phyloP scores from a whole-genome alignment of 768 basidiomycete species.

The Melanogaster broomeanus region DNA sequence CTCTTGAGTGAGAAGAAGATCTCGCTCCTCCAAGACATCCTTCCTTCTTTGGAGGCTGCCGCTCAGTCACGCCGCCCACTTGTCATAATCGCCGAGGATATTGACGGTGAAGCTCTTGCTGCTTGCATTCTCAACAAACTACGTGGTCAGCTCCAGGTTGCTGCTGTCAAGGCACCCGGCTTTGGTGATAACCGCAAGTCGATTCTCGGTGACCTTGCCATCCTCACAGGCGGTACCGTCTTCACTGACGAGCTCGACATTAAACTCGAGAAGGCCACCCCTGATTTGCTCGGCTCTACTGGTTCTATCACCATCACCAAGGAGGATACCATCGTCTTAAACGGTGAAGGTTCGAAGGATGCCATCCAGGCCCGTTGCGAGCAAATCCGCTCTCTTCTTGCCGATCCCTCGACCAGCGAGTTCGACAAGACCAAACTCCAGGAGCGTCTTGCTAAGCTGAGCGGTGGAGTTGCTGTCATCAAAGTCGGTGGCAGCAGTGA shows the following conservation, averaged over 20 bases:
- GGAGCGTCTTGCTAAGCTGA: conserved; percentile 94
- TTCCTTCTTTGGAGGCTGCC: conserved; percentile 84
- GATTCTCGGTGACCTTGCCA: conserved; percentile 94
- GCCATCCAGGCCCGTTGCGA: conserved; percentile 92
- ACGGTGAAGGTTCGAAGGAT: conserved; percentile 91
- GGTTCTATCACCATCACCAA: conserved; percentile 95
- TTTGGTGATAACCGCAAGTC: conserved; percentile 99
- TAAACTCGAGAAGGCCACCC: conserved; percentile 90
- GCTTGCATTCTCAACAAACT: conserved; percentile 99
- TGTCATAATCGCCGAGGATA: conserved; percentile 95
- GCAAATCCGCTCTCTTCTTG: conserved; percentile 85
- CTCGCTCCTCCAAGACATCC: conserved; percentile 89
- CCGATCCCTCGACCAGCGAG: conserved; percentile 84
- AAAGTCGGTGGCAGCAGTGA: conserved; percentile 93
- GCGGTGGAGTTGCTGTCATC: conserved; percentile 97
- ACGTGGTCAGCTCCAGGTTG: conserved; percentile 93
- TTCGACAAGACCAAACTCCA: conserved; percentile 95
- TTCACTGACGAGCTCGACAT: conserved; percentile 97
- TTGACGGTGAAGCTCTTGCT: conserved; percentile 97
- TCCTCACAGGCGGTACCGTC: conserved; percentile 96
- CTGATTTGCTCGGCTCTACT: conserved; percentile 87
- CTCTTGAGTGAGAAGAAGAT: conserved; percentile 99
- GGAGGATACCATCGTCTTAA: conserved; percentile 96
- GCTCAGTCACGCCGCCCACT: conserved; percentile 86
- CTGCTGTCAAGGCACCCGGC: conserved; percentile 94